A percentile compares a stretch with the other conserved stretches of the same genome.
Evolutionary conservation across 192 early-diverging fungal genomes (phyloP).

Genomic region (Oehlia diaphana): DNA sequence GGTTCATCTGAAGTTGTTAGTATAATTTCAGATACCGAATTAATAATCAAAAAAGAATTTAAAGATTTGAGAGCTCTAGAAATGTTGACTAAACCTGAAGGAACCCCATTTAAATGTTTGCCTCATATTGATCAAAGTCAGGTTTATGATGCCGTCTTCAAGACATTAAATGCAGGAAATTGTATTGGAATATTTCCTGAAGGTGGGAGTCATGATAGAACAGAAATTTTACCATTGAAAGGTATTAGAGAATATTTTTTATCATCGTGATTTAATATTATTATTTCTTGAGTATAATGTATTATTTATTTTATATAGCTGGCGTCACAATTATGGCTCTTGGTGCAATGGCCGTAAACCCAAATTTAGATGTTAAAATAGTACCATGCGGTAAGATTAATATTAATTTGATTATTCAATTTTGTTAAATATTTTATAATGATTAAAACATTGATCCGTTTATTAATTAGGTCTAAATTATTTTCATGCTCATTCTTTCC

Average conservation of each 20-base stretch:
- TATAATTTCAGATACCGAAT: slow-evolving; percentile 81
- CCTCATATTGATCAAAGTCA: slow-evolving; percentile 90
- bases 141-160: slow-evolving; percentile 83
- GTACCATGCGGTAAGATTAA: slow-evolving; percentile 66
- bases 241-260: slow-evolving; percentile 37
- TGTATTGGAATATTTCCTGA: slow-evolving; percentile 99
- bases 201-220: slow-evolving; percentile 96
- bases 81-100: slow-evolving; percentile 57
- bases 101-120: slow-evolving; percentile 62
- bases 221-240: slow-evolving; percentile 95
- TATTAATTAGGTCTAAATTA: slow-evolving; percentile 74
- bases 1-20: slow-evolving; percentile 69
- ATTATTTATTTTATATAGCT: slow-evolving; percentile 40
- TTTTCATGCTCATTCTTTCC: slow-evolving; percentile 94
- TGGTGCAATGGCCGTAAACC: slow-evolving; percentile 84
- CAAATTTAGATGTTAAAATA: slow-evolving; percentile 87
- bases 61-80: slow-evolving; percentile 68
- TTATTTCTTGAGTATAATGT: background rate
- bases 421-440: background rate
- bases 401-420: background rate
- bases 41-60: slow-evolving; percentile 77
- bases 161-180: slow-evolving; percentile 65
- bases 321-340: slow-evolving; percentile 85
- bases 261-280: background rate
- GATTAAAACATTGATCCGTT: background rate